phyloP scores from a whole-genome alignment of 805 yeast species.

The Saccharomycopsis vini region DNA sequence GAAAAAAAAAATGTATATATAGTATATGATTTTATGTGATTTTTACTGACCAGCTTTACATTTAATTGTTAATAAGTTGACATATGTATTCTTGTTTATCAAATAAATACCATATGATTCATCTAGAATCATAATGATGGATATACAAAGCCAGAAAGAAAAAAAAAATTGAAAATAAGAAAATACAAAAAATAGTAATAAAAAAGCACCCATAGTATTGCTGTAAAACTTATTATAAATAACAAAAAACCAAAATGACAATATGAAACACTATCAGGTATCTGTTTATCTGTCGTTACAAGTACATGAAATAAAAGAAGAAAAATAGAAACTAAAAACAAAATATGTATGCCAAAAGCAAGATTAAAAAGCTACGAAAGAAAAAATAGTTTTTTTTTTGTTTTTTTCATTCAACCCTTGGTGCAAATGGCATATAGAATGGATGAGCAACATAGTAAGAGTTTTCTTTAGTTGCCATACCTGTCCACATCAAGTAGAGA shows the following conservation, averaged over 20 bases:
- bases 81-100: too few species aligned
- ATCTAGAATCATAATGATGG: too few species aligned
- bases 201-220: too few species aligned
- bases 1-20: background rate
- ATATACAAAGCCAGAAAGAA: too few species aligned
- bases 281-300: background rate
- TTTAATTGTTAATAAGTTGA: too few species aligned
- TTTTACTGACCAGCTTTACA: too few species aligned
- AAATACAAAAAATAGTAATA: too few species aligned
- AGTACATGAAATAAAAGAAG: background rate
- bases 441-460: conserved; percentile 35
- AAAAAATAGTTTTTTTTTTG: background rate
- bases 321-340: background rate
- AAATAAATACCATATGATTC: too few species aligned
- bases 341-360: background rate
- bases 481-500: conserved; percentile 54
- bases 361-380: background rate
- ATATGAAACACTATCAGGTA: background rate
- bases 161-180: too few species aligned
- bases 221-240: too few species aligned
- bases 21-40: too few species aligned
- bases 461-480: conserved; percentile 50
- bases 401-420: conserved; percentile 1
- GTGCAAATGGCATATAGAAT: conserved; percentile 18
- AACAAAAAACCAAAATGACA: background rate